Evolutionary conservation across 768 basidiomycete genomes (phyloP).

Genomic region (Psilocybe tampanensis): DNA sequence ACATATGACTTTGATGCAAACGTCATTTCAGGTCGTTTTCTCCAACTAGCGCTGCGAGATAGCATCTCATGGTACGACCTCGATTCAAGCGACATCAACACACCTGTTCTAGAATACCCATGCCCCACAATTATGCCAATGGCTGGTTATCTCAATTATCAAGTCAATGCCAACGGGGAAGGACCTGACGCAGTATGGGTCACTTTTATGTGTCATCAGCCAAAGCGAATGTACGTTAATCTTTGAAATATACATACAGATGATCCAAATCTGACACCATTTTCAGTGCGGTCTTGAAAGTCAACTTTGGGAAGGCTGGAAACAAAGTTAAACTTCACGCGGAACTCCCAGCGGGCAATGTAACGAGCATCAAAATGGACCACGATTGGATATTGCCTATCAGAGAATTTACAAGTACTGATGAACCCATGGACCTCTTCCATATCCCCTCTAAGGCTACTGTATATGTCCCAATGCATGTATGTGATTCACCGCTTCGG

Average conservation of each 20-base stretch:
- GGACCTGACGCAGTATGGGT: conserved; percentile 24
- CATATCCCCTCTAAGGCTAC: conserved; percentile 24
- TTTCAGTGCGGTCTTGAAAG: conserved; percentile 21
- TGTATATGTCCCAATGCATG: conserved; percentile 22
- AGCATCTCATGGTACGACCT: conserved; percentile 28
- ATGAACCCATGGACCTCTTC: conserved; percentile 24
- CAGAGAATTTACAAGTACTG: conserved; percentile 19
- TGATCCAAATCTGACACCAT: neutral
- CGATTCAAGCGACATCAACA: conserved; percentile 17
- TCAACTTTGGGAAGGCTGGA: conserved; percentile 10
- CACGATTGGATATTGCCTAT: conserved; percentile 25
- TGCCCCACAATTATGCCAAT: conserved; percentile 18
- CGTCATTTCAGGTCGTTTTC: conserved; percentile 25
- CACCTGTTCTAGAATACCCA: conserved; percentile 21
- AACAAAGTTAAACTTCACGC: conserved; percentile 17
- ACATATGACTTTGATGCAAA: conserved; percentile 22
- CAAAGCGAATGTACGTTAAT: conserved; percentile 17
- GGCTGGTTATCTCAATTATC: conserved; percentile 19
- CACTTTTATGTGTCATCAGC: conserved; percentile 17
- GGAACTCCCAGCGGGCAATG: conserved; percentile 15
- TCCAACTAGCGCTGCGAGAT: conserved; percentile 19
- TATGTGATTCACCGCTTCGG: conserved; percentile 9
- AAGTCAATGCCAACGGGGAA: conserved; percentile 23
- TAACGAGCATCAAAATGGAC: conserved; percentile 19
- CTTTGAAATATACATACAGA: neutral